Evolutionary conservation across 2,329 filamentous ascomycete genomes (phyloP), one percentile per base, ranked within the genome.

Genomic region (Ascochyta rabiei): DNA sequence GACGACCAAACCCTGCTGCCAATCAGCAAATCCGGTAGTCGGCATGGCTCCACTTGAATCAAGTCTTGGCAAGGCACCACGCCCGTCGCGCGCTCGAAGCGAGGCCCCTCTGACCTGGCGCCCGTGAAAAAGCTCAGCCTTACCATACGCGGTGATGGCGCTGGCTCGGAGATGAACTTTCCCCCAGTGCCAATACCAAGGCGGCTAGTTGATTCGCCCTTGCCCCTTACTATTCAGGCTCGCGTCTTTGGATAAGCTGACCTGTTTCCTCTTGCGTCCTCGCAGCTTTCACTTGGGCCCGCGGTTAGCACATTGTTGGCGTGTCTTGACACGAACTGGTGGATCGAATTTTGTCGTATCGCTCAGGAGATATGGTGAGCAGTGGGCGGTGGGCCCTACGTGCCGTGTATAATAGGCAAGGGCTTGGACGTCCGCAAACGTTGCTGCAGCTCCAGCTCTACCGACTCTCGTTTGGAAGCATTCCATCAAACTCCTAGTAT

Each of bases 291-390:
- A 43, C 42, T 39, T 21, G 26, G 23, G 30, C 19, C 43, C 9
- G 38, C 47, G 28, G 23, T 21, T 41, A 21, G 39, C 23, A 21
- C 39, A 24, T 49, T n/a, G 6, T 2, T 54, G 46, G 52, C 52
- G 10, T 23, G 19, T 28, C 31, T 31, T 44, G 48, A 56, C 53
- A 52, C 53, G 43, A 56, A 56, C 53, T 31, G 43, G 26, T 48
- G 47, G 48, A 56, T 51, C 53, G 47, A 51, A 42, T 56, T 37
- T 5, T 31, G 19, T 49, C 35, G 52, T 41, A 54, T 46, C 40
- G 52, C 52, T 46, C 53, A 52, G 53, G 53, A 56, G 53, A 51
- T 51, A 40, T 45, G 47, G 43, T n/a, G n/a, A n/a, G n/a, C n/a
- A n/a, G n/a, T n/a, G n/a, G n/a, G n/a, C n/a, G n/a, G n/a, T 21